These are phyloP conservation scores for Sphaerobolus stellatus DNA, from an alignment of 1,284 basidiomycete genomes.

Conservation along the genomic window DNA sequence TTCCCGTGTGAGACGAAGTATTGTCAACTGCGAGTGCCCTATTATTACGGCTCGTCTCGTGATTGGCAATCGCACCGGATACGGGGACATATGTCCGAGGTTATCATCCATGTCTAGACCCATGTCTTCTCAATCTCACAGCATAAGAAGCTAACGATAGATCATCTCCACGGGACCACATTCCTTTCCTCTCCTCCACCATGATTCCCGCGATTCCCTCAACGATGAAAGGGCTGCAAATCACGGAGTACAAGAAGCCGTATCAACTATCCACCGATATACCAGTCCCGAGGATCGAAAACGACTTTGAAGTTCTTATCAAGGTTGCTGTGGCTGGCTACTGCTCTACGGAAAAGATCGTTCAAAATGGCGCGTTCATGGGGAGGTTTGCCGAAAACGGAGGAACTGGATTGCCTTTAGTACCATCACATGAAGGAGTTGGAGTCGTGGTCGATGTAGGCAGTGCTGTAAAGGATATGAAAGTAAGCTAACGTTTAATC, in stretches of 20 bases:
- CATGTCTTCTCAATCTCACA: too few species aligned
- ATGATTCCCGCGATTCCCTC: neutral
- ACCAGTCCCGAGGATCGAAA: neutral
- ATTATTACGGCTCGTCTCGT: too few species aligned
- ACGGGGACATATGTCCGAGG: too few species aligned
- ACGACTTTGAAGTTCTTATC: slow-evolving; percentile 1
- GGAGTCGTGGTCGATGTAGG: slow-evolving; percentile 1
- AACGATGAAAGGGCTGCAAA: slow-evolving; percentile 2
- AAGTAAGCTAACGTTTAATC: slow-evolving; percentile 1
- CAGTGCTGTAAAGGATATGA: neutral
- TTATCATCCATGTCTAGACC: too few species aligned
- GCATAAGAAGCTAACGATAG: too few species aligned
- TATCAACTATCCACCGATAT: neutral
- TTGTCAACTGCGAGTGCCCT: too few species aligned
- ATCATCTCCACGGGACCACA: too few species aligned
- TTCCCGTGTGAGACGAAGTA: too few species aligned
- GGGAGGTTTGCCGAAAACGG: neutral
- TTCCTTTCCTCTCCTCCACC: too few species aligned
- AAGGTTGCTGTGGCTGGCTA: slow-evolving; percentile 8
- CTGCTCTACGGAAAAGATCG: neutral
- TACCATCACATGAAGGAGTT: slow-evolving; percentile 4
- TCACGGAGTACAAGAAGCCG: slow-evolving; percentile 2
- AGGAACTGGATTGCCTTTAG: neutral
- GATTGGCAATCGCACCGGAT: too few species aligned
- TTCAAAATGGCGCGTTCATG: neutral